Evolutionary conservation across 2,329 filamentous ascomycete species (phyloP), one percentile per base, ranked within the genome.

Genomic region (Sarocladium strictum): DNA sequence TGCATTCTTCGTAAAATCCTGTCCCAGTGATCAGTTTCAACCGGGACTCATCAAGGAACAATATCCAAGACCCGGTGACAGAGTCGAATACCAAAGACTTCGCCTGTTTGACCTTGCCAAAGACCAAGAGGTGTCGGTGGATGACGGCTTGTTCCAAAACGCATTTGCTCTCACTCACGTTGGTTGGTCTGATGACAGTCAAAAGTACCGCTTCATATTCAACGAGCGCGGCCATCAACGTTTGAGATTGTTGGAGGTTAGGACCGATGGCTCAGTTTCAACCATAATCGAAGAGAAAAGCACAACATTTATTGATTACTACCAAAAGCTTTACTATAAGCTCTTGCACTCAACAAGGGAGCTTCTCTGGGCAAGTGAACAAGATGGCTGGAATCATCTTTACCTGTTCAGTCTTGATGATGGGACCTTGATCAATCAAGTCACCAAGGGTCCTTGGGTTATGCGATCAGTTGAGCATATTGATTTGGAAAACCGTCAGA

Each of bases 61-160:
- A 7, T 65, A 66, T 35, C 59, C 62, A 10, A 66, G 66, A 5
- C 60, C 64, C 1, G 65, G 65, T 1, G 65, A 67, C 5, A 56
- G 58, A 5, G 56, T 62, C 0, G 56, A 57, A 17, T 14, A 60
- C 21, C 59, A 63, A 24, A 59, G 64, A 11, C 65, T 64, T 17
- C 59, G 62, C 1, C 53, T 67, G 15, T 65, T 67, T 47, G 53
- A 61, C 47, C 40, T 67, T 4, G 38, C 53, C 5, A 56, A 40
- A 0, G 53, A 55, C 6, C 29, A 21, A 1, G 64, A 67, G 26
- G 45, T 67, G 1, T 6, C 43, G 3, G 63, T 61, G 2, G 59
- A 65, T 11, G 50, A 61, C 26, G 3, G 37, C 1, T 38, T 65
- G 3, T 67, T 66, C 54, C 54, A 57, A 7, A 62, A 61, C 7